Evolutionary conservation across 2,329 filamentous ascomycete species (phyloP).

Genomic region (Xylaria sp.): DNA sequence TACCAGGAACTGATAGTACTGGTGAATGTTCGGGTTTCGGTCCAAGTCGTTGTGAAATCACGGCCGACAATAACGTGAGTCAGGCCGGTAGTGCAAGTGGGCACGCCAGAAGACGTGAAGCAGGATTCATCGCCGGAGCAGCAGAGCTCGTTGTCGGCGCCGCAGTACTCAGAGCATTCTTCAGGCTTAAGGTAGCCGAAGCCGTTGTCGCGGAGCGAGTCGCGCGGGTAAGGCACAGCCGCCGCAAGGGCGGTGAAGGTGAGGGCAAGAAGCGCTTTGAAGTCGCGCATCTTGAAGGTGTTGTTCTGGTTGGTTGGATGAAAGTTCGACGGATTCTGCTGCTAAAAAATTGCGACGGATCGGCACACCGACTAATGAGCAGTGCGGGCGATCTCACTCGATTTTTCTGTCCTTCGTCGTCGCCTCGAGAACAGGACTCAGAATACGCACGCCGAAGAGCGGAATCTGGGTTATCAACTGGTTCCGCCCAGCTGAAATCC

Average conservation of each 20-base stretch:
- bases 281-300: constrained; percentile 34
- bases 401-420: constrained; percentile 7
- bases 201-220: constrained; percentile 44
- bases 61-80: constrained; percentile 27
- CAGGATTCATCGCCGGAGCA: constrained; percentile 47
- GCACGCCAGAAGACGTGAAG: constrained; percentile 46
- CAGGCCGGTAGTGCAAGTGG: constrained; percentile 40
- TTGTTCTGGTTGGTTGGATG: constrained; percentile 4
- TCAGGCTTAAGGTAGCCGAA: constrained; percentile 47
- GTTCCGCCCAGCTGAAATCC: constrained; percentile 9
- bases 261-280: constrained; percentile 33
- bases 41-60: constrained; percentile 54
- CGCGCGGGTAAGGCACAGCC: constrained; percentile 47
- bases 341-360: constrained; percentile 19
- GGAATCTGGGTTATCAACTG: constrained; percentile 5
- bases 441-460: constrained; percentile 1
- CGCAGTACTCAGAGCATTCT: constrained; percentile 49
- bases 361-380: constrained; percentile 5
- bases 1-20: constrained; percentile 51
- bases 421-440: background rate
- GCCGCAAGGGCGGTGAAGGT: constrained; percentile 36
- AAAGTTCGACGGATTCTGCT: constrained; percentile 10
- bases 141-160: constrained; percentile 51
- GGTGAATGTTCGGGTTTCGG: constrained; percentile 54
- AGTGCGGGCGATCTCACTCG: constrained; percentile 14